Base-by-base conservation (phyloP, 805 yeast species). In the Metschnikowia kunwiensis region DNA sequence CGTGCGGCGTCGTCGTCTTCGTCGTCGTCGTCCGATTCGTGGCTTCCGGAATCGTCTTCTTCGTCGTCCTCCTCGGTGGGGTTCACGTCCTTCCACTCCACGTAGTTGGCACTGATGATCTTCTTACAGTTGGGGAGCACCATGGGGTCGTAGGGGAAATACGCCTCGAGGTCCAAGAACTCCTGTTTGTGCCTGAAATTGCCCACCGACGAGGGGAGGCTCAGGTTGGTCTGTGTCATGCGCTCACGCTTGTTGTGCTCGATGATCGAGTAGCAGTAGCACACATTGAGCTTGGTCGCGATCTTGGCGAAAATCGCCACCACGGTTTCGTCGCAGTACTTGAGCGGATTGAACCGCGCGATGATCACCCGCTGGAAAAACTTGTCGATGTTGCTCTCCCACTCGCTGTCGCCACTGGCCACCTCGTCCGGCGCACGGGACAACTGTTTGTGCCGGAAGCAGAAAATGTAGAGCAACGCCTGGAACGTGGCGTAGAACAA, bases 131-230 rank as follows among this genome's bases (percentile, higher is more conserved):
- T 61, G 29, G 80, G 82, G 44, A 91, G 71, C 33, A 84, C 77
- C 43, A 93, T 61, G 1, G 98, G 98, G 65, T 91, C 97, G 57
- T 86, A 91, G 9, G 98, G 98, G 61, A 91, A 91, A 57, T 87
- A 91, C n/a, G 93, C 88, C 57, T 89, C 96, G 34, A 91, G 68
- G 52, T 87, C 95, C 47, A 85, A 73, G 53, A 86, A 87, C 54
- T 88, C 96, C 54, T 85, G 89, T 52, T 80, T 80, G 37, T 78
- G 77, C 20, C 72, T 71, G 47, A 76, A 68, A 35, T 72, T 70
- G 49, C 64, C 55, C 21, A 53, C 54, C 14, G 62, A 51, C 23
- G 61, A 58, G 11, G 63, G 66, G 32, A 50, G 43, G 24, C 50
- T 42, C 2, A 65, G 63, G 39, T 59, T 65, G 16, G 67, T 63